A percentile compares a stretch with the other conserved stretches of the same genome.
phyloP scores from a whole-genome alignment of 2,329 filamentous ascomycete genomes.

The Xylariaceae sp. region DNA sequence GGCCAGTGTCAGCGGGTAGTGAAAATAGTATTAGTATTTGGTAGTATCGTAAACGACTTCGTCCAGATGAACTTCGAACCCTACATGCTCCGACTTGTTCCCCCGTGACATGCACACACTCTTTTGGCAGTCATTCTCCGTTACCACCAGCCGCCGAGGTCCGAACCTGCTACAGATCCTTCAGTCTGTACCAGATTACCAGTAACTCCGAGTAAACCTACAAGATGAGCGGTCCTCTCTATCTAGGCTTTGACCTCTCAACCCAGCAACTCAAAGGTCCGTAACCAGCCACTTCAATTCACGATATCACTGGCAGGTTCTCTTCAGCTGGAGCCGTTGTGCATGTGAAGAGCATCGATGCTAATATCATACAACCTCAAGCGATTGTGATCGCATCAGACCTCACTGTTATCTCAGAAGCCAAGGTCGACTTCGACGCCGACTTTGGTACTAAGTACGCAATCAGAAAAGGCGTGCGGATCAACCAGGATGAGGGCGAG shows the following conservation, averaged over 20 bases:
- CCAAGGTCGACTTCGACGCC: constrained; percentile 92
- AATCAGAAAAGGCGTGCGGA: constrained; percentile 82
- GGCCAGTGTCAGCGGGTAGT: too few relatives aligned
- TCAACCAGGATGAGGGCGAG: constrained; percentile 77
- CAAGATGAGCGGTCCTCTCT: constrained; percentile 56
- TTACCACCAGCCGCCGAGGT: too few relatives aligned
- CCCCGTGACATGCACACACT: too few relatives aligned
- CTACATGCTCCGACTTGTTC: too few relatives aligned
- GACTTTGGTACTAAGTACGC: constrained; percentile 71
- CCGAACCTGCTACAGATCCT: too few relatives aligned
- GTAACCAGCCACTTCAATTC: not conserved
- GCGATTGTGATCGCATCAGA: constrained; percentile 80
- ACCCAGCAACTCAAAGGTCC: constrained; percentile 92
- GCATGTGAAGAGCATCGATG: too few relatives aligned
- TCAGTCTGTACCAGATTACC: not conserved
- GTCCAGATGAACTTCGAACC: too few relatives aligned
- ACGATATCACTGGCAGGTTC: not conserved
- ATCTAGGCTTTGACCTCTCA: constrained; percentile 91
- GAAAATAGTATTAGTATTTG: too few relatives aligned
- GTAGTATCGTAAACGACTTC: too few relatives aligned
- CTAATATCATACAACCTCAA: constrained; percentile 30
- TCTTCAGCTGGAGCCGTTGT: too few relatives aligned
- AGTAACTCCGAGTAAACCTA: not conserved
- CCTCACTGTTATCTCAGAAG: constrained; percentile 75
- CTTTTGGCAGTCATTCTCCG: too few relatives aligned